Evolutionary conservation across 2,329 filamentous ascomycete genomes (phyloP).

Genomic region (Onygenales sp.): DNA sequence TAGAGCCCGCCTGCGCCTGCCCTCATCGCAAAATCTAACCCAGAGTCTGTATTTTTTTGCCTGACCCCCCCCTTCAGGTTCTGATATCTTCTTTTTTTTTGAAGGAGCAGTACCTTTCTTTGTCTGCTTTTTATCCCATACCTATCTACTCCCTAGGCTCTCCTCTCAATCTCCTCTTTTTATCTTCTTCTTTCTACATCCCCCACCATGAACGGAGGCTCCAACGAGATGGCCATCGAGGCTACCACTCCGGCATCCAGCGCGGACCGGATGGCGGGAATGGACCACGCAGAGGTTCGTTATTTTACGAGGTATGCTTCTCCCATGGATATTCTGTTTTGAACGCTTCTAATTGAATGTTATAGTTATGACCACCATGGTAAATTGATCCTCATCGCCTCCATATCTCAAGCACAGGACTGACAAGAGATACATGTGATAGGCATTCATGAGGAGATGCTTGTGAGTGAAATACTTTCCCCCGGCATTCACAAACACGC

Average conservation of each 20-base stretch:
- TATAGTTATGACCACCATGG: conserved; percentile 94
- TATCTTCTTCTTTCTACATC: not conserved
- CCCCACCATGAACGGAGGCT: conserved; percentile 22
- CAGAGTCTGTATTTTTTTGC: not conserved
- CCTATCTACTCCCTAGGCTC: too few relatives aligned
- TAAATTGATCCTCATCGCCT: conserved; percentile 38
- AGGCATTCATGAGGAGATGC: conserved; percentile 97
- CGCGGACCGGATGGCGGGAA: conserved; percentile 43
- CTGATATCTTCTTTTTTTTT: too few relatives aligned
- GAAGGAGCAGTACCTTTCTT: too few relatives aligned
- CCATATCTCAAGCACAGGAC: conserved; percentile 14
- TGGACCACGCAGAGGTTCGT: conserved; percentile 94
- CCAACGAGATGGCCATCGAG: conserved; percentile 12
- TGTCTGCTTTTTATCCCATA: too few relatives aligned
- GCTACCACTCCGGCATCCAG: conserved; percentile 18
- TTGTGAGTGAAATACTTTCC: conserved; percentile 53
- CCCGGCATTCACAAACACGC: conserved; percentile 8
- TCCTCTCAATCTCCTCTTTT: not conserved
- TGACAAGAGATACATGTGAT: conserved; percentile 21
- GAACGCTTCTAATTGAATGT: conserved; percentile 10
- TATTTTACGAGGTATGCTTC: conserved; percentile 86
- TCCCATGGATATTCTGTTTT: not conserved
- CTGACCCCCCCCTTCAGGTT: too few relatives aligned
- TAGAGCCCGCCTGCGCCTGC: not conserved
- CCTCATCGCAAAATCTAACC: not conserved